phyloP scores from a whole-genome alignment of 2,329 filamentous ascomycete species.

The Calycina herbarum region DNA sequence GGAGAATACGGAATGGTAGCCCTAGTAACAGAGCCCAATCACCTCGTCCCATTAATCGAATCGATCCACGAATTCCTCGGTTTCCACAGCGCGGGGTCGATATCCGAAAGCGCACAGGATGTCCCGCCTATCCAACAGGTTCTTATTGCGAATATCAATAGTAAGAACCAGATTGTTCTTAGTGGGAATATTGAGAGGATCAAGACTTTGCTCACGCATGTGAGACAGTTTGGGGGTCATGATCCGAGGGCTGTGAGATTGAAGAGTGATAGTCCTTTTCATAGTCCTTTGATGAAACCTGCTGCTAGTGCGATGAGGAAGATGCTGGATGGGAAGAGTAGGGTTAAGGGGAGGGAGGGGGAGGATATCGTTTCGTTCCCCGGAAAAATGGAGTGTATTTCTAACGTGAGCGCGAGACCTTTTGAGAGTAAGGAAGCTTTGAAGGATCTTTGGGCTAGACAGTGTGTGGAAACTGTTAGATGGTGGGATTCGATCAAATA shows the following conservation, averaged over 20 bases:
- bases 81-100: conserved; percentile 62
- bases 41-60: conserved; percentile 67
- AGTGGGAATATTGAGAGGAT: conserved; percentile 85
- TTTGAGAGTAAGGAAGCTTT: conserved; percentile 73
- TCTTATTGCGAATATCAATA: conserved; percentile 90
- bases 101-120: conserved; percentile 66
- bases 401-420: conserved; percentile 80
- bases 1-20: conserved; percentile 95
- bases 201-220: conserved; percentile 75
- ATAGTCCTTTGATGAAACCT: conserved; percentile 88
- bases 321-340: conserved; percentile 61
- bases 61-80: conserved; percentile 80
- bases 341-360: conserved; percentile 51
- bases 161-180: conserved; percentile 92
- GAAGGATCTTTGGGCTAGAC: conserved; percentile 74
- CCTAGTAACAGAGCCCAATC: conserved; percentile 80
- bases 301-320: conserved; percentile 72
- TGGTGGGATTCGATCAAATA: conserved; percentile 96
- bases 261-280: conserved; percentile 86
- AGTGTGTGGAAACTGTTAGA: conserved; percentile 86
- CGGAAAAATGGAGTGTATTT: conserved; percentile 73
- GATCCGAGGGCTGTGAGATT: conserved; percentile 85
- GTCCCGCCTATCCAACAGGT: conserved; percentile 81
- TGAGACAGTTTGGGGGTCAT: conserved; percentile 86
- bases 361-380: conserved; percentile 74